Percentiles rank a stretch among this genome's conserved stretches.
phyloP scores from a whole-genome alignment of 2,329 filamentous ascomycete genomes.

The Cyphellophora attinorum region DNA sequence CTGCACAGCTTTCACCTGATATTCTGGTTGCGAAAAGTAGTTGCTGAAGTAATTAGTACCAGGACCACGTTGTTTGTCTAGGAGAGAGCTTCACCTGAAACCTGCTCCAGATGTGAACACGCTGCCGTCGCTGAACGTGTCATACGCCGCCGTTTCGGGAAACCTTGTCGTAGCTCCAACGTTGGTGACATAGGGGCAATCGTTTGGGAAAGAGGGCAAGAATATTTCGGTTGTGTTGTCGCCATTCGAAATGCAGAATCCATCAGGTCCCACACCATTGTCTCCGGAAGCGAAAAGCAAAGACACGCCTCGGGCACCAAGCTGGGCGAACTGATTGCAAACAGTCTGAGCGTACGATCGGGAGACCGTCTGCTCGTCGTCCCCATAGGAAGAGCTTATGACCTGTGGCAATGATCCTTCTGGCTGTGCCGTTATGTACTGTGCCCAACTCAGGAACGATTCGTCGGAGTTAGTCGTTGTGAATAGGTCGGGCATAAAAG shows the following conservation, averaged over 20 bases:
- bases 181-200: conserved; percentile 54
- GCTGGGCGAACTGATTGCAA: conserved; percentile 54
- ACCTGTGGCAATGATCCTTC: conserved; percentile 46
- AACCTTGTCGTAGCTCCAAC: conserved; percentile 44
- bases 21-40: conserved; percentile 37
- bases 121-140: conserved; percentile 14
- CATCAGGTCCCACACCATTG: conserved; percentile 42
- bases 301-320: conserved; percentile 57
- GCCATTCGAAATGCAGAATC: conserved; percentile 44
- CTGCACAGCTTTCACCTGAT: conserved; percentile 36
- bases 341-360: conserved; percentile 48
- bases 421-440: conserved; percentile 14
- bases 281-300: conserved; percentile 60
- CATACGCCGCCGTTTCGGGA: conserved; percentile 34
- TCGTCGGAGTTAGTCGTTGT: conserved; percentile 11
- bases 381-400: conserved; percentile 57
- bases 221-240: conserved; percentile 44
- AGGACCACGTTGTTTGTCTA: too few relatives aligned
- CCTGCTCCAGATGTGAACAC: conserved; percentile 32
- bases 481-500: conserved; percentile 8
- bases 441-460: conserved; percentile 11
- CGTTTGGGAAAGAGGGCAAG: conserved; percentile 45
- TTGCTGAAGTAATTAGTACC: too few relatives aligned
- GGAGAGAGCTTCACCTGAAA: too few relatives aligned
- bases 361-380: conserved; percentile 56